These are phyloP conservation scores for Primulina tabacum DNA, from an alignment of 257 asterid genomes.

Conservation along the genomic window DNA sequence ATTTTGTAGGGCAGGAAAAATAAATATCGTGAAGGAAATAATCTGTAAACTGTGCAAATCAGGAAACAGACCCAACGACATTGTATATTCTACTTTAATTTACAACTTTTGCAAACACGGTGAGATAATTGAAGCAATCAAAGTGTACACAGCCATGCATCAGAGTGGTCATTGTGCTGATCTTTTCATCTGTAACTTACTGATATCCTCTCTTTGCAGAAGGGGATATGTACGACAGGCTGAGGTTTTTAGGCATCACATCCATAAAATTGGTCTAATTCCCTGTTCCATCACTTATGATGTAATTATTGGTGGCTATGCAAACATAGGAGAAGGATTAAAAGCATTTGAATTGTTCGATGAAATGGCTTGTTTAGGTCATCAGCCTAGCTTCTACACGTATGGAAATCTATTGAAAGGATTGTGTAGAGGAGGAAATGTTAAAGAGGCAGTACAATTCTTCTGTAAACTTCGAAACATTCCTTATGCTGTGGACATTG, in stretches of 20 bases:
- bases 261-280: constrained; percentile 40
- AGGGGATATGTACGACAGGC: constrained; percentile 60
- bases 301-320: constrained; percentile 60
- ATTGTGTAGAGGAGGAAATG: constrained; percentile 60
- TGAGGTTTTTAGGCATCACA: constrained; percentile 58
- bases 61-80: constrained; percentile 52
- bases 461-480: constrained; percentile 43
- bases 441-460: constrained; percentile 52
- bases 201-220: constrained; percentile 67
- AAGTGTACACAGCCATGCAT: constrained; percentile 49
- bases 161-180: constrained; percentile 44
- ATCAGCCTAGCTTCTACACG: constrained; percentile 58
- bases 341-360: constrained; percentile 60
- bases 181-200: constrained; percentile 48
- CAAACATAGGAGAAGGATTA: constrained; percentile 48
- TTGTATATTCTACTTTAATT: constrained; percentile 55
- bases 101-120: constrained; percentile 65
- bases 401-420: constrained; percentile 70
- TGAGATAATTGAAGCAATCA: constrained; percentile 47
- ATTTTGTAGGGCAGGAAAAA: constrained; percentile 60
- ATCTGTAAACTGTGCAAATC: constrained; percentile 56
- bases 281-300: constrained; percentile 63
- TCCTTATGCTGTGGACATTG: constrained; percentile 44
- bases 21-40: constrained; percentile 51
- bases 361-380: constrained; percentile 61